These are phyloP conservation scores for Powellomyces hirtus DNA, from an alignment of 192 early-diverging fungal genomes.

Conservation along the genomic window DNA sequence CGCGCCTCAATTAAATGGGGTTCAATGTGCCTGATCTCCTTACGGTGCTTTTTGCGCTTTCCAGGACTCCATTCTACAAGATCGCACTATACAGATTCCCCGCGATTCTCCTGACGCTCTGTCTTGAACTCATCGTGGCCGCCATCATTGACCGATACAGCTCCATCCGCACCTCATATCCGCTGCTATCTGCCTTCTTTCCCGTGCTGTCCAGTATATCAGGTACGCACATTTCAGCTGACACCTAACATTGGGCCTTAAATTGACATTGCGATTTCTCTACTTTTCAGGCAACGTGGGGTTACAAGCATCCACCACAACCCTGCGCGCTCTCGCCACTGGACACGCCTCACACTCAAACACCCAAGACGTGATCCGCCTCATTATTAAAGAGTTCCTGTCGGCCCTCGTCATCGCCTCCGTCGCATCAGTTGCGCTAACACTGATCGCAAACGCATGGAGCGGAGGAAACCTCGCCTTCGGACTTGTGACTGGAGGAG, in stretches of 20 bases:
- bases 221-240: slow-evolving; percentile 14
- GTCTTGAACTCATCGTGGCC: slow-evolving; percentile 37
- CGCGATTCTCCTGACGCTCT: slow-evolving; percentile 38
- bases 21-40: not conserved
- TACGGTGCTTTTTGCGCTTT: not conserved
- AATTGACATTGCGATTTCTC: not conserved
- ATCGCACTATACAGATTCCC: slow-evolving; percentile 39
- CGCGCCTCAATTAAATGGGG: too few species aligned
- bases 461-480: not conserved
- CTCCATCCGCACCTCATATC: slow-evolving; percentile 17
- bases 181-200: slow-evolving; percentile 37
- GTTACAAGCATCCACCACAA: slow-evolving; percentile 44
- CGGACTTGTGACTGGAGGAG: not conserved
- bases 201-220: slow-evolving; percentile 45
- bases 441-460: not conserved
- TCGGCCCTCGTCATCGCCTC: not conserved
- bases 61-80: slow-evolving; percentile 41
- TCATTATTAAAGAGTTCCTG: slow-evolving; percentile 33
- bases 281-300: slow-evolving; percentile 39
- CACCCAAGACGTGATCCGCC: slow-evolving; percentile 20
- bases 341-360: slow-evolving; percentile 38
- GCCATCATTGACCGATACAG: slow-evolving; percentile 28
- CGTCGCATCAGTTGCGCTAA: not conserved
- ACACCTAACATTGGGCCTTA: not conserved
- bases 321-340: slow-evolving; percentile 42